Evolutionary conservation across 2,329 filamentous ascomycete species (phyloP).

Genomic region (Blastomyces silverae): DNA sequence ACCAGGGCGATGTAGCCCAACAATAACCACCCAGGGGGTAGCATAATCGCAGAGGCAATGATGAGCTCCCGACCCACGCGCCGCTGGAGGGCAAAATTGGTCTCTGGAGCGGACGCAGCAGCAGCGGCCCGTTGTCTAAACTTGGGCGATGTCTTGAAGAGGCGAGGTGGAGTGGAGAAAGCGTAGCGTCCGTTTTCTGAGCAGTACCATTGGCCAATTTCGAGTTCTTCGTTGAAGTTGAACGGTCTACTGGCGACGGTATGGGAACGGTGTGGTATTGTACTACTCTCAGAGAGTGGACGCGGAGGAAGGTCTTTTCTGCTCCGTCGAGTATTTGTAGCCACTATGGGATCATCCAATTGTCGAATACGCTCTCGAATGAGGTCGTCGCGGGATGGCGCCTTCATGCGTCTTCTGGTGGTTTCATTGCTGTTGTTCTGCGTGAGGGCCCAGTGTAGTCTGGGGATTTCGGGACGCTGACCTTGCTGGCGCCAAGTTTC

Average conservation of each 20-base stretch:
- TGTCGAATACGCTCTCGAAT: constrained; percentile 15
- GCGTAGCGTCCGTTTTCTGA: constrained; percentile 19
- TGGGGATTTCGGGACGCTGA: neutral
- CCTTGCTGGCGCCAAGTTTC: neutral
- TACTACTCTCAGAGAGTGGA: neutral
- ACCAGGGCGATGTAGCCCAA: constrained; percentile 18
- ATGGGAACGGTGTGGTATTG: neutral
- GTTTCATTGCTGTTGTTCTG: neutral
- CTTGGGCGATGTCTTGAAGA: constrained; percentile 8
- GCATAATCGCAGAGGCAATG: constrained; percentile 10
- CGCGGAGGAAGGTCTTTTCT: neutral
- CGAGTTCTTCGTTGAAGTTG: constrained; percentile 16
- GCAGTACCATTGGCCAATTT: constrained; percentile 12
- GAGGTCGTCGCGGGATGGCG: constrained; percentile 10
- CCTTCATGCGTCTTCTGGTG: neutral
- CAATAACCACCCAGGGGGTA: constrained; percentile 20
- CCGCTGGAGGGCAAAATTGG: constrained; percentile 16
- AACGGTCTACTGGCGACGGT: neutral
- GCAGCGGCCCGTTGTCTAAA: neutral
- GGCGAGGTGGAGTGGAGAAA: constrained; percentile 20
- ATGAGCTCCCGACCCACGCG: constrained; percentile 20
- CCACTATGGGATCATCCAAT: neutral
- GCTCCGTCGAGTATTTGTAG: neutral
- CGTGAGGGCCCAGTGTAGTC: neutral
- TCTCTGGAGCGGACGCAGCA: neutral